These are phyloP conservation scores for Talaromyces stipitatus DNA, from an alignment of 495 filamentous ascomycete species.

Conservation along the genomic window DNA sequence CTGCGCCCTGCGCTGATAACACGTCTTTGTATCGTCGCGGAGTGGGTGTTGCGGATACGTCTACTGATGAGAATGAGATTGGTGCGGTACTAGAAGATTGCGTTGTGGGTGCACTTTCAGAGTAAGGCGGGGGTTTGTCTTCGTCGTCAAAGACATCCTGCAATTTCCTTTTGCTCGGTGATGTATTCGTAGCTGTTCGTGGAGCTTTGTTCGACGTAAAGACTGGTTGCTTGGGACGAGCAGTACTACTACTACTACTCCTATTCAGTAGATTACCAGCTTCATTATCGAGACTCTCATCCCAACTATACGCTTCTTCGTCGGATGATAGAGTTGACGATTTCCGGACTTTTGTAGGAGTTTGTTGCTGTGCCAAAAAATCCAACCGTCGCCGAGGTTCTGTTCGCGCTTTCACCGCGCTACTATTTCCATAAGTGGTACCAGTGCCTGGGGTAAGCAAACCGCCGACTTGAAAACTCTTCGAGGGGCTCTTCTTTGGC, in stretches of 20 bases:
- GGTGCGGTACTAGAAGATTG: conserved; percentile 11
- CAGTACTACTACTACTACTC: background rate
- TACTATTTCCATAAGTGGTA: background rate
- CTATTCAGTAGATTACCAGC: conserved; percentile 4
- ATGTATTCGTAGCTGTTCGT: conserved; percentile 34
- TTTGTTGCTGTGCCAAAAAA: conserved; percentile 2
- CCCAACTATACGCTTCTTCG: conserved; percentile 40
- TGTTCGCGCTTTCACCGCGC: background rate
- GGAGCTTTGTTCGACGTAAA: conserved; percentile 40
- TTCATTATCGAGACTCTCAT: conserved; percentile 31
- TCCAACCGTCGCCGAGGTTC: background rate
- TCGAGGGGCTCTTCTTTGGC: conserved; percentile 8
- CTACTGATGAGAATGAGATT: conserved; percentile 24
- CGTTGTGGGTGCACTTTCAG: background rate
- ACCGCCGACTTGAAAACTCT: conserved; percentile 11
- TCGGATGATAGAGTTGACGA: conserved; percentile 31
- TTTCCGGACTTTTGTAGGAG: conserved; percentile 26
- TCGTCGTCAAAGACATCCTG: conserved; percentile 23
- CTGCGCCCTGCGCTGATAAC: conserved; percentile 10
- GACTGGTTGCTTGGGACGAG: conserved; percentile 14
- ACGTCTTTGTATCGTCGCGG: conserved; percentile 38
- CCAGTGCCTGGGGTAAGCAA: conserved; percentile 11
- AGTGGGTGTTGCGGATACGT: conserved; percentile 40
- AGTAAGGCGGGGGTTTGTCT: conserved; percentile 5
- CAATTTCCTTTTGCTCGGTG: conserved; percentile 47